Evolutionary conservation across 2,329 filamentous ascomycete genomes (phyloP).

Genomic region (Orbilia brochopaga): DNA sequence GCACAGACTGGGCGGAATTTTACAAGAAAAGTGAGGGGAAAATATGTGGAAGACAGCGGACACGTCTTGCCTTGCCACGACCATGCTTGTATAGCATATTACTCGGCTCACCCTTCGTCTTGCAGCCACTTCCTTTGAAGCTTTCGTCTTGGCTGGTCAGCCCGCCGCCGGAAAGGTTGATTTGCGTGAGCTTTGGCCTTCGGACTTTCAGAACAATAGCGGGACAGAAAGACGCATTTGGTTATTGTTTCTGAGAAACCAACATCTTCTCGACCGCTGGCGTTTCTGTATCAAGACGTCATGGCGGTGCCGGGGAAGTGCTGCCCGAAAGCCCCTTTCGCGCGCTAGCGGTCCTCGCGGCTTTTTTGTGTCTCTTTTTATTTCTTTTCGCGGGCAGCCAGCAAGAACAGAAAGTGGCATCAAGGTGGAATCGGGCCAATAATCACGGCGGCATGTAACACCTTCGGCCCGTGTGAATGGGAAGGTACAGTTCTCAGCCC

Average conservation of each 20-base stretch:
- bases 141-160: conserved; percentile 12
- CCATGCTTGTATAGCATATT: conserved; percentile 9
- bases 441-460: conserved; percentile 17
- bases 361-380: conserved; percentile 11
- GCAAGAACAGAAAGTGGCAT: conserved; percentile 12
- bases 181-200: conserved; percentile 48
- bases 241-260: conserved; percentile 34
- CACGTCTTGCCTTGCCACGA: conserved; percentile 12
- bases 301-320: conserved; percentile 39
- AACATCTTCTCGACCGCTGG: conserved; percentile 27
- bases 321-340: conserved; percentile 40
- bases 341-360: conserved; percentile 15
- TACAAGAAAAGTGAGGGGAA: conserved; percentile 30
- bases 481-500: conserved; percentile 21
- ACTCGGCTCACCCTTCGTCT: conserved; percentile 16
- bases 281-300: conserved; percentile 37
- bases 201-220: conserved; percentile 40
- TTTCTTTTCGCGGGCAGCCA: neutral
- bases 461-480: conserved; percentile 44
- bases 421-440: conserved; percentile 16
- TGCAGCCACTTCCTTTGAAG: neutral
- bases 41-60: conserved; percentile 14
- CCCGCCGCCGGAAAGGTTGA: conserved; percentile 42
- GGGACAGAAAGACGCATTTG: conserved; percentile 31
- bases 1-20: conserved; percentile 11